A percentile compares a stretch with the other conserved stretches of the same genome.
phyloP scores from a whole-genome alignment of 768 basidiomycete genomes.

The Tremella mesenterica region DNA sequence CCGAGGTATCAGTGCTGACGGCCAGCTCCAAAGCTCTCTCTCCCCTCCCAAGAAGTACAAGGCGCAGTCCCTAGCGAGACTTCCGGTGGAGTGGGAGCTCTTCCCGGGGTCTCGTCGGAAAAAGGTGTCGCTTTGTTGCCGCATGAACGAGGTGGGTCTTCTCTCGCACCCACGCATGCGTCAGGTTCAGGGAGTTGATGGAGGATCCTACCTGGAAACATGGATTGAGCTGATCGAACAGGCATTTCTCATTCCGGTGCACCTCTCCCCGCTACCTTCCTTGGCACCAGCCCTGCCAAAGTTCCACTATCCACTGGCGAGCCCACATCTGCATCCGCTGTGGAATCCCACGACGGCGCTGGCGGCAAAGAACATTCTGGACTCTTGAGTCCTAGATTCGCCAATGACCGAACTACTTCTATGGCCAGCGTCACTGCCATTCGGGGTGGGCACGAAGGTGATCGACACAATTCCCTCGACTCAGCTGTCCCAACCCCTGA shows the following conservation, averaged over 20 bases:
- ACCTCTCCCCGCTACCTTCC: slow-evolving; percentile 20
- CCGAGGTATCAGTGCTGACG: background rate
- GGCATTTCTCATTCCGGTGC: slow-evolving; percentile 16
- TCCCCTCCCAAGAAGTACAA: slow-evolving; percentile 14
- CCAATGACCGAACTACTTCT: slow-evolving; percentile 23
- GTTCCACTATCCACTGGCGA: no score
- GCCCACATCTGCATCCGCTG: no score
- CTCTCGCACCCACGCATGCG: background rate
- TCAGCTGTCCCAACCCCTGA: background rate
- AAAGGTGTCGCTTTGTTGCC: slow-evolving; percentile 35
- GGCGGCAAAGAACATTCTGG: background rate
- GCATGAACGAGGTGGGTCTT: slow-evolving; percentile 23
- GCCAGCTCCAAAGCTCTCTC: slow-evolving; percentile 2
- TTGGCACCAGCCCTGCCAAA: slow-evolving; percentile 21
- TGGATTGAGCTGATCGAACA: slow-evolving; percentile 2
- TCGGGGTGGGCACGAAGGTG: slow-evolving; percentile 27
- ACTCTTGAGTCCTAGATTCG: slow-evolving; percentile 13
- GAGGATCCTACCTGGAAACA: background rate
- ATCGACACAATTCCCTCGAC: background rate
- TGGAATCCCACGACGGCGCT: background rate
- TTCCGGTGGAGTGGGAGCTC: slow-evolving; percentile 12
- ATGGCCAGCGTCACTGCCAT: slow-evolving; percentile 35
- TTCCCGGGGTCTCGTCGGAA: slow-evolving; percentile 15
- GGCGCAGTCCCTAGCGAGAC: slow-evolving; percentile 22
- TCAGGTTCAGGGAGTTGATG: background rate